A percentile compares a stretch with the other conserved stretches of the same genome.
phyloP scores from a whole-genome alignment of 768 basidiomycete species.

The Suillus paluster region DNA sequence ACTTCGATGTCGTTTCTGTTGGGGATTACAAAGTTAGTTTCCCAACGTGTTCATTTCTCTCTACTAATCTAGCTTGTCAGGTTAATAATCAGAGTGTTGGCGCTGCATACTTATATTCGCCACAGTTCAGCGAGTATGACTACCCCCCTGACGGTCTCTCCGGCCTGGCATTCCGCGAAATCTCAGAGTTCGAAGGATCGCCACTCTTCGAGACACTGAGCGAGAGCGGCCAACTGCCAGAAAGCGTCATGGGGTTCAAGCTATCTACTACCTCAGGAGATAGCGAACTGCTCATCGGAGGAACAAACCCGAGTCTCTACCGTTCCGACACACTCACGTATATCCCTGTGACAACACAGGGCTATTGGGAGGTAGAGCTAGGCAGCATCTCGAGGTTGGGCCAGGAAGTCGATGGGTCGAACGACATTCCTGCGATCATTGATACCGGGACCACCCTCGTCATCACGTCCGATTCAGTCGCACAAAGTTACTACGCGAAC shows the following conservation, averaged over 20 bases:
- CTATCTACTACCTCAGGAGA: conserved; percentile 31
- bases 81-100: conserved; percentile 43
- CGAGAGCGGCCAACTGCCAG: conserved; percentile 23
- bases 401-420: not conserved
- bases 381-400: conserved; percentile 17
- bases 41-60: not conserved
- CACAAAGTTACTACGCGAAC: conserved; percentile 24
- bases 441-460: conserved; percentile 37
- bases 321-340: too few relatives aligned
- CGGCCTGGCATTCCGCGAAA: conserved; percentile 43
- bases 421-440: conserved; percentile 28
- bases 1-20: conserved; percentile 41
- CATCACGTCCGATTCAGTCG: conserved; percentile 20
- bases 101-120: conserved; percentile 35
- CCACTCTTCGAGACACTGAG: conserved; percentile 49
- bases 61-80: conserved; percentile 15
- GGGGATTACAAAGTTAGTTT: conserved; percentile 34
- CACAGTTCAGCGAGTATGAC: conserved; percentile 22
- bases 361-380: conserved; percentile 42
- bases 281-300: conserved; percentile 27
- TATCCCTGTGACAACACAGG: conserved; percentile 27
- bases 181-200: conserved; percentile 36
- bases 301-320: conserved; percentile 45
- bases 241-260: conserved; percentile 49
- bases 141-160: conserved; percentile 42